Evolutionary conservation across 139 green algal species (phyloP).

Genomic region (Nannochloris sp.): DNA sequence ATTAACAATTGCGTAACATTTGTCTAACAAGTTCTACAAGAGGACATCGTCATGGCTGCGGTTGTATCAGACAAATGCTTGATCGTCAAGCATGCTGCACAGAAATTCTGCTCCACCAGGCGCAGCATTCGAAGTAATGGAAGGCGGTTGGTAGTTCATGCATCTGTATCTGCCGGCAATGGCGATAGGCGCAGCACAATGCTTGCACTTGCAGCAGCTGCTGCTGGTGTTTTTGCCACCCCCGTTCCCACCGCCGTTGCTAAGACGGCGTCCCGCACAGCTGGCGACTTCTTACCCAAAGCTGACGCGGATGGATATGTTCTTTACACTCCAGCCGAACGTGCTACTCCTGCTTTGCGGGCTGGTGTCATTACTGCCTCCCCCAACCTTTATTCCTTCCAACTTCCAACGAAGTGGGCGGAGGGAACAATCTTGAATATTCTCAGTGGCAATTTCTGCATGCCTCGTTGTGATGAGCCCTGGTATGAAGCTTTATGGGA

Average conservation of each 20-base stretch:
- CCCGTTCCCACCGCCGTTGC: neutral
- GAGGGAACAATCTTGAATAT: slow-evolving; percentile 37
- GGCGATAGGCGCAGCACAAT: no score
- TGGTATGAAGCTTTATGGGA: slow-evolving; percentile 68
- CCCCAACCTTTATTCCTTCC: slow-evolving; percentile 15
- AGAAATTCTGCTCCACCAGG: no score
- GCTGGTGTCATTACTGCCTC: slow-evolving; percentile 20
- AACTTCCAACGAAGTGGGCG: slow-evolving; percentile 8
- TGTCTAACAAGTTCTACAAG: no score
- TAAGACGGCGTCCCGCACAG: neutral
- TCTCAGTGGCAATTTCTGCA: slow-evolving; percentile 62
- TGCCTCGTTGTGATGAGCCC: slow-evolving; percentile 57
- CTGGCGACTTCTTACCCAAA: slow-evolving; percentile 2
- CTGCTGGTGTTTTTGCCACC: neutral
- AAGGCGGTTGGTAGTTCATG: no score
- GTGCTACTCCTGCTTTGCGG: slow-evolving; percentile 2
- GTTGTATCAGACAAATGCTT: no score
- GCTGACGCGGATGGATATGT: neutral
- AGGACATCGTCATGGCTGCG: no score
- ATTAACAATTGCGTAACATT: no score
- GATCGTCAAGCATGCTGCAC: no score
- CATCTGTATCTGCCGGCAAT: no score
- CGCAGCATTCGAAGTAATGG: no score
- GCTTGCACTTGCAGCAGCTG: no score
- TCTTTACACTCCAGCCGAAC: neutral